A percentile compares a stretch with the other conserved stretches of the same genome.
Conservation (phyloP, 495 filamentous ascomycete species). For the Saxophila tyrrhenica region DNA sequence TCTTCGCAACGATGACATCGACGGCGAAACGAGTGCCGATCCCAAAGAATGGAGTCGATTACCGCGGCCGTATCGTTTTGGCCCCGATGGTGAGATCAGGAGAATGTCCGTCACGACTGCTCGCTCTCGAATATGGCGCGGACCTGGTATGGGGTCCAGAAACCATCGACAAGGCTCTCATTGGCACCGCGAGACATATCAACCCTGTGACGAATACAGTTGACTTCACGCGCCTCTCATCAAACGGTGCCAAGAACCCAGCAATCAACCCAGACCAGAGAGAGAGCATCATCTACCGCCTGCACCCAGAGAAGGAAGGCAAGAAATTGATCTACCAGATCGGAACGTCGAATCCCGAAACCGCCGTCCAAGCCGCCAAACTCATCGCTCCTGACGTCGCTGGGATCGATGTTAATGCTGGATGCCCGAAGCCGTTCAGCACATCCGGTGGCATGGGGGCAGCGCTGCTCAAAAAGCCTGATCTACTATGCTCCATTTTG, state of each 20-base stretch:
- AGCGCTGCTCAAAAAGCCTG: slow-evolving; percentile 70
- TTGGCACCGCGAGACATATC: slow-evolving; percentile 64
- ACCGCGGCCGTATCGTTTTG: slow-evolving; percentile 82
- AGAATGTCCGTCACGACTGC: slow-evolving; percentile 77
- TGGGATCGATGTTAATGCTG: slow-evolving; percentile 94
- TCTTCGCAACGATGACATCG: slow-evolving; percentile 41
- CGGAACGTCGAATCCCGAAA: slow-evolving; percentile 67
- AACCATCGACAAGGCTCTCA: slow-evolving; percentile 80
- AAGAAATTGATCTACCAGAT: slow-evolving; percentile 77
- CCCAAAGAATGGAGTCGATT: slow-evolving; percentile 81
- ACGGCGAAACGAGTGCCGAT: slow-evolving; percentile 60
- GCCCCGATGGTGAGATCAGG: slow-evolving; percentile 96
- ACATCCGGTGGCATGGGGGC: slow-evolving; percentile 91
- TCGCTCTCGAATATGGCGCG: slow-evolving; percentile 86
- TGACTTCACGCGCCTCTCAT: slow-evolving; percentile 69
- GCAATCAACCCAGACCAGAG: slow-evolving; percentile 31
- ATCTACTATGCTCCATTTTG: slow-evolving; percentile 70
- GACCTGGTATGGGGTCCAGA: slow-evolving; percentile 98
- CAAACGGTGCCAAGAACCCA: slow-evolving; percentile 45
- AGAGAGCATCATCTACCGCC: slow-evolving; percentile 70
- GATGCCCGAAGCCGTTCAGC: slow-evolving; percentile 93
- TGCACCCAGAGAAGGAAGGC: slow-evolving; percentile 65
- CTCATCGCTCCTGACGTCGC: slow-evolving; percentile 76
- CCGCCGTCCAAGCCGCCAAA: slow-evolving; percentile 71
- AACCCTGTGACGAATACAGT: slow-evolving; percentile 65